A percentile compares a stretch with the other conserved stretches of the same genome.
Conservation (phyloP, 2,329 filamentous ascomycete genomes). For the Pseudocercospora vitis region DNA sequence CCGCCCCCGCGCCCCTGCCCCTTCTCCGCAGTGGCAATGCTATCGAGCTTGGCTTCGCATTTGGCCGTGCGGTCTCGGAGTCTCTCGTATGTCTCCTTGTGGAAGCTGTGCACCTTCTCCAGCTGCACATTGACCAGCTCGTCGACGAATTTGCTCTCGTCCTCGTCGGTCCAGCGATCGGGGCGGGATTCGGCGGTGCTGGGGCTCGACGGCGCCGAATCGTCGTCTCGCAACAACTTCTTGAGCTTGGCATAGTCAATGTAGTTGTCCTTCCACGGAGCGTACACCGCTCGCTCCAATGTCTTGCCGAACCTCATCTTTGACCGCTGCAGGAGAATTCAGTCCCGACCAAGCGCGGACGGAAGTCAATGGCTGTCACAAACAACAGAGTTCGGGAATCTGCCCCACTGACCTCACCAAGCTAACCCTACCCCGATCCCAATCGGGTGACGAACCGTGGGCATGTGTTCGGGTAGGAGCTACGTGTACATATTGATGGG, state of each 20-base stretch:
- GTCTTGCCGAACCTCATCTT: slow-evolving; percentile 92
- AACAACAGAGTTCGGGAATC: no score
- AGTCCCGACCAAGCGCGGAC: neutral
- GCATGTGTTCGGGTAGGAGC: no score
- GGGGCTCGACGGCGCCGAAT: slow-evolving; percentile 45
- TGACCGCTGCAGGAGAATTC: slow-evolving; percentile 1
- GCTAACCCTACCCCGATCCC: no score
- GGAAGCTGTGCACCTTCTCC: slow-evolving; percentile 91
- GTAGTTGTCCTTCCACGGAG: slow-evolving; percentile 89
- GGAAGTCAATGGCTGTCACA: neutral
- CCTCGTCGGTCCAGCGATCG: slow-evolving; percentile 81
- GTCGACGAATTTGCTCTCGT: slow-evolving; percentile 91
- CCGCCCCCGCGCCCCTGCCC: slow-evolving; percentile 37
- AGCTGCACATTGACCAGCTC: slow-evolving; percentile 93
- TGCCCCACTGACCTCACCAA: no score
- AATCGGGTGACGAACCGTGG: no score
- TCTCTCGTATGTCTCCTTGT: slow-evolving; percentile 75
- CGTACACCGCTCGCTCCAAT: slow-evolving; percentile 73
- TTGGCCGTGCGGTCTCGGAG: slow-evolving; percentile 77
- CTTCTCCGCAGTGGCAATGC: slow-evolving; percentile 45
- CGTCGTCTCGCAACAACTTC: slow-evolving; percentile 73
- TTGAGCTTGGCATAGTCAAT: slow-evolving; percentile 96
- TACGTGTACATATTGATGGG: no score
- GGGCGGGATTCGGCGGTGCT: slow-evolving; percentile 48
- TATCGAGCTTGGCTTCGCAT: slow-evolving; percentile 65